Evolutionary conservation across 2,329 filamentous ascomycete genomes (phyloP), one percentile per base, ranked within the genome.

Genomic region (Xylariaceae sp.): DNA sequence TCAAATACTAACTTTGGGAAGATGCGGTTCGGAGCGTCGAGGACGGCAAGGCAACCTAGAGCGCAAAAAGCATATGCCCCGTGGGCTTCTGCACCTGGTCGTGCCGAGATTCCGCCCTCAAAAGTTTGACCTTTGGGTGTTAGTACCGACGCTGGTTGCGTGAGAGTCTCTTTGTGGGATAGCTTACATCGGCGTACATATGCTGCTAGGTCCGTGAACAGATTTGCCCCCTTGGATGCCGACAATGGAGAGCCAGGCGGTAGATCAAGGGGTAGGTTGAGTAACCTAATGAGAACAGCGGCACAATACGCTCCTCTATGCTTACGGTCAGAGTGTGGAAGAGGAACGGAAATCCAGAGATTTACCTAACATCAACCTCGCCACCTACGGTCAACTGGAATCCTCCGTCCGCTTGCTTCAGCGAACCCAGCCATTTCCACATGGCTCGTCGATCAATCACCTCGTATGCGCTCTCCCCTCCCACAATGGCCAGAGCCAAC

Each of bases 51-150:
- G 69, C 89, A 95, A 48, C 87, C 94, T 51, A 99, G 74, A 48
- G 89, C 91, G 71, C 92, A 96, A 71, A 97, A 97, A 22, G 92
- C 89, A 72, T 97, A 99, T 56, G 90, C 94, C 53, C 94, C 94
- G 71, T 99, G 94, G 47, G 92, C 94, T 76, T 99, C 94, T 56
- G 87, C 85, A 52, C 86, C 86, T 45, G 91, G 94, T 56, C 86
- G 85, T 48, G 83, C 87, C 57, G 89, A 91, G 59, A 99, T 90
- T 43, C 94, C 94, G 56, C 94, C 94, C 73, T 99, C 94, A 69
- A 87, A 96, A 11, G 89, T 95, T 77, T 97, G 92, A 67, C 88
- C 87, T 90, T n/a, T 56, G 54, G 49, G 47, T 44, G 45, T 67
- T 49, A 66, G 56, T 54, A 57, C 50, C 48, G 44, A 49, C n/a